Percentiles rank a stretch among this genome's conserved stretches.
phyloP scores from a whole-genome alignment of 163 green algal genomes.

The Coccomyxa subellipsoidea region DNA sequence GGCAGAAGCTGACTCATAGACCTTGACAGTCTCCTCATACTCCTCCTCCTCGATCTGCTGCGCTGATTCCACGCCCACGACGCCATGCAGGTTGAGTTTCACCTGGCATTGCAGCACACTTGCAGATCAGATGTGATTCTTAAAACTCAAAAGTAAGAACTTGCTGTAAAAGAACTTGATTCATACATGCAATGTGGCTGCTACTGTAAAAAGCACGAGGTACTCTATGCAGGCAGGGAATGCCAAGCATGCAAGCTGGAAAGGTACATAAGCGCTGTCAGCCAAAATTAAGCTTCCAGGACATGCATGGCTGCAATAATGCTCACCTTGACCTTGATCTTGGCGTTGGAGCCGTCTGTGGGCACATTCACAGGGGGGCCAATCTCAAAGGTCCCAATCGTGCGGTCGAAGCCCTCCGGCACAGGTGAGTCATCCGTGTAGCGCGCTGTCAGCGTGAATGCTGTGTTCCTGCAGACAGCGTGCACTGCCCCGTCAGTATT shows the following conservation, averaged over 20 bases:
- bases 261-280: not conserved
- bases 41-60: constrained; percentile 77
- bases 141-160: too few species aligned
- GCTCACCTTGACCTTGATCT: constrained; percentile 81
- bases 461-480: constrained; percentile 1
- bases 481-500: not conserved
- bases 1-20: not conserved
- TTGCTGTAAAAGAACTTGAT: too few species aligned
- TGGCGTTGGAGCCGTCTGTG: constrained; percentile 42
- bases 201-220: too few species aligned
- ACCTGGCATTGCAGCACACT: too few species aligned
- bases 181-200: too few species aligned
- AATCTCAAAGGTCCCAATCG: constrained; percentile 32
- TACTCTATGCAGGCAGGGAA: too few species aligned
- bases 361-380: constrained; percentile 2
- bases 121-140: too few species aligned
- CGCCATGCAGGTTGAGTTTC: constrained; percentile 85
- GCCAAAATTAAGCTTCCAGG: not conserved
- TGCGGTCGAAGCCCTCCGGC: constrained; percentile 33
- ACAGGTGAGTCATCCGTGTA: constrained; percentile 60
- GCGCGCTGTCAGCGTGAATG: constrained; percentile 23
- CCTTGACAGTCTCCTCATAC: constrained; percentile 49
- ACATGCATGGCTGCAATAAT: not conserved
- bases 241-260: too few species aligned
- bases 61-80: constrained; percentile 72